Evolutionary conservation across 2,329 filamentous ascomycete genomes (phyloP).

Genomic region (Claviceps monticola): DNA sequence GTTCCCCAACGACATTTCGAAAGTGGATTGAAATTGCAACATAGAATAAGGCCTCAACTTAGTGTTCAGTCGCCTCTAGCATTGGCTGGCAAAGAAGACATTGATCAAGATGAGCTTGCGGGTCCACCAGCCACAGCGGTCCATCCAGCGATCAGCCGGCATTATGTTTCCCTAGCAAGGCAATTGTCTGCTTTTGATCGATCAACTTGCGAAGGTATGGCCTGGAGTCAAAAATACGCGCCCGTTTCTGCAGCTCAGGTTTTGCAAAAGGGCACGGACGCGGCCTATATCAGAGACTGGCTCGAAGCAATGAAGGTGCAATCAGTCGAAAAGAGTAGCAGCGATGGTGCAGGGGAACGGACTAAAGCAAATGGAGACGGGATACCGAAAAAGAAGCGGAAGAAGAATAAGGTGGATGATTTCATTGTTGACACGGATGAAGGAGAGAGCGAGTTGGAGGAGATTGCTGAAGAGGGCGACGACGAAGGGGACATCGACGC

Average conservation of each 20-base stretch:
- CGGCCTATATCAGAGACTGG: conserved; percentile 64
- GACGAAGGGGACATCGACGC: conserved; percentile 39
- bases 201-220: conserved; percentile 55
- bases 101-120: conserved; percentile 23
- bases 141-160: conserved; percentile 45
- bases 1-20: conserved; percentile 44
- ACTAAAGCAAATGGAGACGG: conserved; percentile 16
- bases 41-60: conserved; percentile 32
- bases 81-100: conserved; percentile 7
- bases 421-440: conserved; percentile 73
- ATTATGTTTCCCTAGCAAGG: conserved; percentile 46
- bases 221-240: conserved; percentile 79
- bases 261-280: conserved; percentile 60
- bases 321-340: conserved; percentile 51
- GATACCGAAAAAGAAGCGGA: conserved; percentile 45
- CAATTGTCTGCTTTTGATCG: conserved; percentile 68
- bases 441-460: conserved; percentile 55
- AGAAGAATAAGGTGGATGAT: conserved; percentile 60
- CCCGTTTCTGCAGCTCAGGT: conserved; percentile 57
- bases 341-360: conserved; percentile 18
- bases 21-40: conserved; percentile 39
- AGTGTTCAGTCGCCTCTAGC: conserved; percentile 13
- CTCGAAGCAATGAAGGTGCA: conserved; percentile 61
- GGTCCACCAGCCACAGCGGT: conserved; percentile 10
- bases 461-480: conserved; percentile 50